Evolutionary conservation across 805 yeast genomes (phyloP).

Genomic region (Cyberlindnera subsufficiens): DNA sequence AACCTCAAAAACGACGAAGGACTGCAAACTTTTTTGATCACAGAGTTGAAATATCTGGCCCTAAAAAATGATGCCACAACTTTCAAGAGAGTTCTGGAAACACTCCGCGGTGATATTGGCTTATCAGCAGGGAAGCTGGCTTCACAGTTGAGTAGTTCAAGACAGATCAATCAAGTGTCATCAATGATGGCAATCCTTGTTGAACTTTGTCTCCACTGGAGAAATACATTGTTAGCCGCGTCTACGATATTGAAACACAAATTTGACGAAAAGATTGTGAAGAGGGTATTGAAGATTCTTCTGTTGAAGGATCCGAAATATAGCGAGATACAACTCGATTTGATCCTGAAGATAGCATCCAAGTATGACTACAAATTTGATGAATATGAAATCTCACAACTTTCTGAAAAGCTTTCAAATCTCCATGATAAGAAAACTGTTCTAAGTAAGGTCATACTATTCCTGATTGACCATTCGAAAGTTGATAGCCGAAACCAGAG

Average conservation of each 20-base stretch:
- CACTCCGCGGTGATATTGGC: conserved; percentile 3
- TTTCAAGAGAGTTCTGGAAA: neutral
- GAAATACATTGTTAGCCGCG: conserved; percentile 7
- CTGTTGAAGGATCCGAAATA: conserved; percentile 15
- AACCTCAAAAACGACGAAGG: neutral
- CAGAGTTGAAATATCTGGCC: neutral
- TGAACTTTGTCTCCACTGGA: conserved; percentile 9
- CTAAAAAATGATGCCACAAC: neutral
- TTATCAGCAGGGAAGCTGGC: conserved; percentile 1
- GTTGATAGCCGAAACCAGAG: conserved; percentile 2
- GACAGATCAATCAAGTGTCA: neutral
- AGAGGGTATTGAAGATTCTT: conserved; percentile 6
- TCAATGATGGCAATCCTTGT: conserved; percentile 4
- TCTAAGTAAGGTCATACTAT: conserved; percentile 4
- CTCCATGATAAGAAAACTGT: conserved; percentile 4
- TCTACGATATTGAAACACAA: conserved; percentile 4
- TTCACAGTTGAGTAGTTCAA: conserved; percentile 1
- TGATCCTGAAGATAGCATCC: conserved; percentile 10
- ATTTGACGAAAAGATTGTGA: neutral
- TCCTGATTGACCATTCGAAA: conserved; percentile 7
- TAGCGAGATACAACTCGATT: conserved; percentile 17
- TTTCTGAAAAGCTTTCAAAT: conserved; percentile 10
- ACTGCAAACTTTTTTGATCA: neutral
- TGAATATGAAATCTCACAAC: conserved; percentile 10
- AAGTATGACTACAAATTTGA: conserved; percentile 8